These are phyloP conservation scores for Heliamphora ciliata DNA, from an alignment of 179 eudicot genomes.

Conservation along the genomic window DNA sequence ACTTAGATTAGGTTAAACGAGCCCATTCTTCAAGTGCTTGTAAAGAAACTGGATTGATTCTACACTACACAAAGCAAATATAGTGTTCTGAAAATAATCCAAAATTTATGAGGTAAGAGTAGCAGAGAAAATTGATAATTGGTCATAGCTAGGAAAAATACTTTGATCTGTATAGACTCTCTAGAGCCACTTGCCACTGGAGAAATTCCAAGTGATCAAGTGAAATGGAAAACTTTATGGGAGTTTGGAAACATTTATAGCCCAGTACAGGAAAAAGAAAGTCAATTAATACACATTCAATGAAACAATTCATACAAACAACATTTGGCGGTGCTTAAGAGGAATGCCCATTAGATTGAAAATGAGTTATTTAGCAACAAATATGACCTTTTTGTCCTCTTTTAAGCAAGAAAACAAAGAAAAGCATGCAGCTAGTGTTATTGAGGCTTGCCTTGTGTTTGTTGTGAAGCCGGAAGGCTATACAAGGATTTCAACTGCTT, in stretches of 20 bases:
- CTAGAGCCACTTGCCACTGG: too few species aligned
- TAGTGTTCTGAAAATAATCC: too few species aligned
- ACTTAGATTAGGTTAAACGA: too few species aligned
- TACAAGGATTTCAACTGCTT: constrained; percentile 73
- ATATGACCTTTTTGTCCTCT: not conserved
- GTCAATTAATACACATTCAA: not conserved
- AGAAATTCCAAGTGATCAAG: too few species aligned
- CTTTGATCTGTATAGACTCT: too few species aligned
- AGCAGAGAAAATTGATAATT: too few species aligned
- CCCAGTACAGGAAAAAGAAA: not conserved
- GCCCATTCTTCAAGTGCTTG: too few species aligned
- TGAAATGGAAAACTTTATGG: not conserved
- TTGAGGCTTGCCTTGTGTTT: constrained; percentile 24
- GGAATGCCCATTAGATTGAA: not conserved
- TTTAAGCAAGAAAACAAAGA: not conserved
- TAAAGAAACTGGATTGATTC: too few species aligned
- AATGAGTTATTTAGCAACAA: constrained; percentile 13
- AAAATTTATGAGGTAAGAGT: too few species aligned
- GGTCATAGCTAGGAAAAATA: too few species aligned
- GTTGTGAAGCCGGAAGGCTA: constrained; percentile 42
- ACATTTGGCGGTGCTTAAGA: not conserved
- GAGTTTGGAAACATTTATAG: too few species aligned
- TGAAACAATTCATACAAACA: not conserved
- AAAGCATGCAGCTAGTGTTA: not conserved
- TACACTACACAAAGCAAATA: too few species aligned